Conservation (phyloP, 2,329 filamentous ascomycete species). For the Diaporthe capsici region DNA sequence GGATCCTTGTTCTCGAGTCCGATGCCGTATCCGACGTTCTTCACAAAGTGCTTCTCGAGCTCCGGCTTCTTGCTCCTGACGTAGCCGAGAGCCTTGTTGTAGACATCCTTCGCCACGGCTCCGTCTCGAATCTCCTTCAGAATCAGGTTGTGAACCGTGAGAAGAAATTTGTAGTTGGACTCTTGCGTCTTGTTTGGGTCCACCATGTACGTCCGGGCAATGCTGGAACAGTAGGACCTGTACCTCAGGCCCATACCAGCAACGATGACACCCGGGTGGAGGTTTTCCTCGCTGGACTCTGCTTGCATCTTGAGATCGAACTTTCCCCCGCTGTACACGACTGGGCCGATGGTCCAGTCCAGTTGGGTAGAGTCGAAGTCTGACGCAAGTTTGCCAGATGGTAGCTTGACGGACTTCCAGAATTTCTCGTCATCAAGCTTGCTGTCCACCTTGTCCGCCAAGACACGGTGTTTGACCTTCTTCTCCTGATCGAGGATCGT, state of each 20-base stretch:
- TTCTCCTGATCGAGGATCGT: constrained; percentile 95
- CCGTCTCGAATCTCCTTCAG: constrained; percentile 93
- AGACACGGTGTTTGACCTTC: constrained; percentile 90
- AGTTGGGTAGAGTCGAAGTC: constrained; percentile 91
- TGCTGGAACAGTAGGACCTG: constrained; percentile 93
- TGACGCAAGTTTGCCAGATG: constrained; percentile 81
- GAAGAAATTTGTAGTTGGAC: constrained; percentile 90
- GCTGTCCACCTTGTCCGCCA: constrained; percentile 88
- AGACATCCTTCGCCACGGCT: constrained; percentile 88
- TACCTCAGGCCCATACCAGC: constrained; percentile 93
- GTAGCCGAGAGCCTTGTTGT: constrained; percentile 84
- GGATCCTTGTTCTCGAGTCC: constrained; percentile 92
- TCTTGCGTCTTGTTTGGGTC: constrained; percentile 98
- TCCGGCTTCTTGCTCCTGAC: constrained; percentile 94
- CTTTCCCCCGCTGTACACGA: constrained; percentile 94
- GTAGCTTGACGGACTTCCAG: constrained; percentile 84
- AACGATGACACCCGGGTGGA: constrained; percentile 95
- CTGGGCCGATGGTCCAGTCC: constrained; percentile 93
- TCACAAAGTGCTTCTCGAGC: constrained; percentile 93
- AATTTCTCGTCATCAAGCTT: constrained; percentile 96
- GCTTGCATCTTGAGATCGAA: constrained; percentile 89
- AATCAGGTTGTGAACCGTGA: constrained; percentile 88
- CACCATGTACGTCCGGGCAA: constrained; percentile 94
- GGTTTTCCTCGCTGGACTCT: constrained; percentile 83
- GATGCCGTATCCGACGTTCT: constrained; percentile 91